A percentile compares a stretch with the other conserved stretches of the same genome.
Conservation (phyloP, 2,329 filamentous ascomycete species). For the Fusarium irregulare region DNA sequence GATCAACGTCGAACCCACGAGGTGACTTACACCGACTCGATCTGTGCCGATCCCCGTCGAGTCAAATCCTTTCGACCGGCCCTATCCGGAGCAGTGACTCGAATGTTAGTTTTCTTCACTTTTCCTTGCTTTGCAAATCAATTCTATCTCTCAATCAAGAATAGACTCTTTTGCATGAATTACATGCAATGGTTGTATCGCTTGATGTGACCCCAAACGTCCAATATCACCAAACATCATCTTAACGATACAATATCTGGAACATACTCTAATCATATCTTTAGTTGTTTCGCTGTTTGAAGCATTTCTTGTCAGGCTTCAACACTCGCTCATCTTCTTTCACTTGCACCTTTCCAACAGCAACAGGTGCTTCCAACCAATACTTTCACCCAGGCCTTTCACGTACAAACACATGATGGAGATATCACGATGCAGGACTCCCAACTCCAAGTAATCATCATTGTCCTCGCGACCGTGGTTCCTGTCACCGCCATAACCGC, state of each 20-base stretch:
- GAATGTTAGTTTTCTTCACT: conserved; percentile 34
- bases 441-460: conserved; percentile 58
- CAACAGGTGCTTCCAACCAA: neutral
- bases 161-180: conserved; percentile 7
- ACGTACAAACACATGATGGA: conserved; percentile 36
- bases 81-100: conserved; percentile 20
- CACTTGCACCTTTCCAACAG: conserved; percentile 6
- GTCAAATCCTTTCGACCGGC: conserved; percentile 5
- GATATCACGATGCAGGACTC: conserved; percentile 41
- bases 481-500: conserved; percentile 54
- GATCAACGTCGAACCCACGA: conserved; percentile 15
- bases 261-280: conserved; percentile 17
- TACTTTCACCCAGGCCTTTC: conserved; percentile 1
- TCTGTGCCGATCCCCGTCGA: conserved; percentile 10
- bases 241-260: neutral
- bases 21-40: conserved; percentile 7
- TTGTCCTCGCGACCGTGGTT: conserved; percentile 64
- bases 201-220: neutral
- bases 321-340: conserved; percentile 18
- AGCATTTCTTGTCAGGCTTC: conserved; percentile 2
- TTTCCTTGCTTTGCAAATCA: neutral
- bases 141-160: neutral
- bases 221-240: neutral
- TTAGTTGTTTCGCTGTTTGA: conserved; percentile 5
- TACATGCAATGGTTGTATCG: neutral